Evolutionary conservation across 2,329 filamentous ascomycete species (phyloP).

Genomic region (Hortaea sp.): DNA sequence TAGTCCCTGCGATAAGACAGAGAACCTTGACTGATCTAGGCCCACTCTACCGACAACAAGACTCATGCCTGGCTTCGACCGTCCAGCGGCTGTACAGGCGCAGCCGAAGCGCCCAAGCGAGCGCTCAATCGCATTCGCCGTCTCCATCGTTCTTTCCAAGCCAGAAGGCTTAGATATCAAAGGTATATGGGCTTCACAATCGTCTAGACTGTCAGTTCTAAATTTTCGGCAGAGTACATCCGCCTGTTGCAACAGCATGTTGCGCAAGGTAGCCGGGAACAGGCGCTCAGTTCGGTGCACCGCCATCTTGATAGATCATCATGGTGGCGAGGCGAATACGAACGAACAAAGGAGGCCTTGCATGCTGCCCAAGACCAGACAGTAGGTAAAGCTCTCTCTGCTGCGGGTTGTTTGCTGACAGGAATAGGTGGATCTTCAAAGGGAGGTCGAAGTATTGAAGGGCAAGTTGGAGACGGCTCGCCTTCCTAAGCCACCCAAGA

Average conservation of each 20-base stretch:
- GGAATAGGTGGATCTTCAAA: constrained; percentile 9
- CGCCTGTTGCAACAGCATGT: constrained; percentile 26
- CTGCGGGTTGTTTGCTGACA: background rate
- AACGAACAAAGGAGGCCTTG: constrained; percentile 11
- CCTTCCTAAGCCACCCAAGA: constrained; percentile 8
- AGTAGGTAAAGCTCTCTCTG: background rate
- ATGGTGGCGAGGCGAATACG: constrained; percentile 28
- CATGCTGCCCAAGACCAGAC: constrained; percentile 10
- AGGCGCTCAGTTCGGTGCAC: constrained; percentile 15
- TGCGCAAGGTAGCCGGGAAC: constrained; percentile 14
- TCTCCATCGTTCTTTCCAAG: constrained; percentile 27
- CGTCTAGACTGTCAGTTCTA: too few species aligned
- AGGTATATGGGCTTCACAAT: constrained; percentile 7
- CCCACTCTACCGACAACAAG: too few species aligned
- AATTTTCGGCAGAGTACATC: constrained; percentile 18
- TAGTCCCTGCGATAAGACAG: too few species aligned
- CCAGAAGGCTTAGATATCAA: constrained; percentile 24
- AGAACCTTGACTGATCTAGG: too few species aligned
- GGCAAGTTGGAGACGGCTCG: constrained; percentile 8
- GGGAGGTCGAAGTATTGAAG: constrained; percentile 16
- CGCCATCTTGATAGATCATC: constrained; percentile 30
- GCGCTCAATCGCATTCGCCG: constrained; percentile 15
- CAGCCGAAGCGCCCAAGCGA: constrained; percentile 6
- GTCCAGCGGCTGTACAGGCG: background rate
- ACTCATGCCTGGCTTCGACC: too few species aligned